These are phyloP conservation scores for Trichoderma asperelloides DNA, from an alignment of 495 filamentous ascomycete species.

Conservation along the genomic window DNA sequence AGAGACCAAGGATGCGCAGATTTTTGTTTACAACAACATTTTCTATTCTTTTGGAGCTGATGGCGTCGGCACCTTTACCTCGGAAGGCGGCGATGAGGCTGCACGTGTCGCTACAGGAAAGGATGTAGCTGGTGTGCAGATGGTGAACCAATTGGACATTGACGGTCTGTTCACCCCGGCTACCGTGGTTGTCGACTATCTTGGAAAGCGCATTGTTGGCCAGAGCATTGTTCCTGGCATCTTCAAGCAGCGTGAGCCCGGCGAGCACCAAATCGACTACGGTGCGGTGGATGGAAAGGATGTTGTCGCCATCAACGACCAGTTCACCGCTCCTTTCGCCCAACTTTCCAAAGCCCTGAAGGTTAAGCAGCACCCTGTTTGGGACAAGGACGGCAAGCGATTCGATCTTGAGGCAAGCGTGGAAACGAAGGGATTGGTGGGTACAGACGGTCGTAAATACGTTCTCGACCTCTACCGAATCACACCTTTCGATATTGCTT, in stretches of 20 bases:
- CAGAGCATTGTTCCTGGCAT: constrained; percentile 99
- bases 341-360: constrained; percentile 79
- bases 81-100: constrained; percentile 94
- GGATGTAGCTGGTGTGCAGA: constrained; percentile 86
- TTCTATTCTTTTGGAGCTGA: constrained; percentile 99
- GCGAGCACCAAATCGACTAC: constrained; percentile 98
- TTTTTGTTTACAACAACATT: constrained; percentile 99
- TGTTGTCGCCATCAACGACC: constrained; percentile 77
- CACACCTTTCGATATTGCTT: constrained; percentile 81
- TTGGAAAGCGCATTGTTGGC: constrained; percentile 93
- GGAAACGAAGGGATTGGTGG: constrained; percentile 93
- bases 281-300: constrained; percentile 97
- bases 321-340: constrained; percentile 76
- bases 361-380: constrained; percentile 92
- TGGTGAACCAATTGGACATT: constrained; percentile 95
- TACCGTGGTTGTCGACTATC: constrained; percentile 93
- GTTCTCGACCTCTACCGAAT: constrained; percentile 93
- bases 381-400: constrained; percentile 89
- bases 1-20: constrained; percentile 85
- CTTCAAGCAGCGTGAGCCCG: constrained; percentile 95
- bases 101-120: constrained; percentile 94
- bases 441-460: constrained; percentile 96
- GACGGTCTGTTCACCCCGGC: constrained; percentile 88
- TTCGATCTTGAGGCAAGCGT: constrained; percentile 93
- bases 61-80: constrained; percentile 93